Evolutionary conservation across 495 filamentous ascomycete genomes (phyloP).

Genomic region (Saxophila tyrrhenica): DNA sequence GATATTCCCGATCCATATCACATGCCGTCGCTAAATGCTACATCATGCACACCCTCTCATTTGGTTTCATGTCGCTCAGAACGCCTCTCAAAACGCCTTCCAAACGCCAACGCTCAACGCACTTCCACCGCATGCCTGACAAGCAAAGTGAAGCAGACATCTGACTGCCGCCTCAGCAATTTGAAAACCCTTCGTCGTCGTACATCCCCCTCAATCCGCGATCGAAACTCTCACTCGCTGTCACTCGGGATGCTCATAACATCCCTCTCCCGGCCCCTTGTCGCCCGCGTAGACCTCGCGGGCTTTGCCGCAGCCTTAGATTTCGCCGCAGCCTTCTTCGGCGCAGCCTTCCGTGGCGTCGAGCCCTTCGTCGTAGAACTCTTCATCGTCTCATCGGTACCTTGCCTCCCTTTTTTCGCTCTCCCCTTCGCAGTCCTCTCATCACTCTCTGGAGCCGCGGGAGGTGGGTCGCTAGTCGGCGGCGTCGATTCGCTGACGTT

Average conservation of each 20-base stretch:
- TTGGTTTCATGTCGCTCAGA: background rate
- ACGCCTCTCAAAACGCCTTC: background rate
- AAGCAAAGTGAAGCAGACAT: background rate
- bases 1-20: too few species aligned
- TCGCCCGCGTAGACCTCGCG: background rate
- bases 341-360: conserved; percentile 2
- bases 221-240: conserved; percentile 2
- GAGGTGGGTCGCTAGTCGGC: conserved; percentile 12
- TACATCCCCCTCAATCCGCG: background rate
- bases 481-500: conserved; percentile 9
- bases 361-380: conserved; percentile 3
- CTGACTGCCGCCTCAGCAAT: background rate
- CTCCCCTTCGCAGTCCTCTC: background rate
- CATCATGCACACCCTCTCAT: background rate
- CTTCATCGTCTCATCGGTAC: background rate
- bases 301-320: background rate
- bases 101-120: background rate
- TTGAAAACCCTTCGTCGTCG: background rate
- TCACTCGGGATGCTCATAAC: conserved; percentile 14
- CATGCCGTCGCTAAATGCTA: background rate
- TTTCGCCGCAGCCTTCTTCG: background rate
- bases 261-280: conserved; percentile 15
- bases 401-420: background rate
- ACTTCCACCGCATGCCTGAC: background rate
- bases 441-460: background rate